Percentiles rank a stretch among this genome's conserved stretches.
phyloP scores from a whole-genome alignment of 2,329 filamentous ascomycete species.

The Ophiocordyceps robertsii region DNA sequence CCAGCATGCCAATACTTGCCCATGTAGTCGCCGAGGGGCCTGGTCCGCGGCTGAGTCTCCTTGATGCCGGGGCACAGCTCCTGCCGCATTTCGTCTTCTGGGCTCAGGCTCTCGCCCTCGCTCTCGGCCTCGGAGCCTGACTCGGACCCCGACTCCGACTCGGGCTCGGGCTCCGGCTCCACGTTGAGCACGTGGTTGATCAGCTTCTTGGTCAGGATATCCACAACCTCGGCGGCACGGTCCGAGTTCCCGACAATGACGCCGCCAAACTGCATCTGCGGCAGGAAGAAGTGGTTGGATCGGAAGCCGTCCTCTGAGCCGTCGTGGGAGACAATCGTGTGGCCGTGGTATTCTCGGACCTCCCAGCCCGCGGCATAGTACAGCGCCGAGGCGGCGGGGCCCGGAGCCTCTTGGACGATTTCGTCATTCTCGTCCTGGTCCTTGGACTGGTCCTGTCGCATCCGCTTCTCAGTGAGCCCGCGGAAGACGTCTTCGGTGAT shows the following conservation, averaged over 20 bases:
- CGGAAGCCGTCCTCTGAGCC: conserved; percentile 12
- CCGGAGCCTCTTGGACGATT: background rate
- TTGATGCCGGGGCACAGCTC: conserved; percentile 3
- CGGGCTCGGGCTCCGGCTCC: background rate
- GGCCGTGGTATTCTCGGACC: conserved; percentile 7
- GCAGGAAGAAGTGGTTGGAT: conserved; percentile 13
- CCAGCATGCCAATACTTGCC: conserved; percentile 13
- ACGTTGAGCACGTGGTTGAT: conserved; percentile 5
- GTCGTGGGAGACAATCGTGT: conserved; percentile 12
- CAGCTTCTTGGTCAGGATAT: conserved; percentile 8
- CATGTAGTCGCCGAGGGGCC: conserved; percentile 5
- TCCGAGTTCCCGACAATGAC: conserved; percentile 12
- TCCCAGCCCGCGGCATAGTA: conserved; percentile 12
- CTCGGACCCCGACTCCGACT: background rate
- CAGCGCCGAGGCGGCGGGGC: background rate
- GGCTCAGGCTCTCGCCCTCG: background rate
- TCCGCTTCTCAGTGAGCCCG: conserved; percentile 9
- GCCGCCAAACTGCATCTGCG: conserved; percentile 10
- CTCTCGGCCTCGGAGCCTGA: background rate
- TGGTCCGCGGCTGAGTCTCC: conserved; percentile 1
- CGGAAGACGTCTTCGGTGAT: conserved; percentile 11
- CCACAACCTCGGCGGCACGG: conserved; percentile 5
- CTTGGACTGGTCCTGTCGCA: conserved; percentile 3
- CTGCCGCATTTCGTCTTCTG: background rate
- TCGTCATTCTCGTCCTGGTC: background rate